phyloP scores from a whole-genome alignment of 2,329 filamentous ascomycete genomes.

The Peltaster fructicola region DNA sequence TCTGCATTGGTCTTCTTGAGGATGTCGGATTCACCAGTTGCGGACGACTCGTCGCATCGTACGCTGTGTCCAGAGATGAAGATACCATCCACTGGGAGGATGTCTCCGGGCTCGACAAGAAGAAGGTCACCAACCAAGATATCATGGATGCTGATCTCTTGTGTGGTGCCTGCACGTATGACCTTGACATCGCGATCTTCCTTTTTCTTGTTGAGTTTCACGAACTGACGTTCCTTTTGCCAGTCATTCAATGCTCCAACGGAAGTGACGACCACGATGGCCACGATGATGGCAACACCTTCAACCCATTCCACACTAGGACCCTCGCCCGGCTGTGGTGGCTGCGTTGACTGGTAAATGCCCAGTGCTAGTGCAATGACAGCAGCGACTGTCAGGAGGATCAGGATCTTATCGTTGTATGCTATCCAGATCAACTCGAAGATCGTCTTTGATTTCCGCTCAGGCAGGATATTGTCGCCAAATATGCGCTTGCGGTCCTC shows the following conservation, averaged over 20 bases:
- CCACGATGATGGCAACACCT: slow-evolving; percentile 61
- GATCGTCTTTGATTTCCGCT: slow-evolving; percentile 51
- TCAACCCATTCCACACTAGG: slow-evolving; percentile 63
- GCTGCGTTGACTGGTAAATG: slow-evolving; percentile 45
- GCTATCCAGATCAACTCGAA: slow-evolving; percentile 61
- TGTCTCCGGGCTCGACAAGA: slow-evolving; percentile 54
- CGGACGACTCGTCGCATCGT: slow-evolving; percentile 57
- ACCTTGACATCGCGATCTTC: slow-evolving; percentile 59
- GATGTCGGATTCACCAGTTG: slow-evolving; percentile 58
- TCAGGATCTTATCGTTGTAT: slow-evolving; percentile 66
- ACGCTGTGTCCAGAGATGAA: slow-evolving; percentile 50
- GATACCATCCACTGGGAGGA: slow-evolving; percentile 56
- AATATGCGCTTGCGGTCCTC: slow-evolving; percentile 52
- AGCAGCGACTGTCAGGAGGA: slow-evolving; percentile 52
- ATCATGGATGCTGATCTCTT: slow-evolving; percentile 53
- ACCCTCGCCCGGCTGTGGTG: slow-evolving; percentile 33
- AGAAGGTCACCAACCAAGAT: slow-evolving; percentile 58
- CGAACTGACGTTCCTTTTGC: slow-evolving; percentile 67
- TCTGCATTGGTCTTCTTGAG: slow-evolving; percentile 48
- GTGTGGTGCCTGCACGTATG: slow-evolving; percentile 53
- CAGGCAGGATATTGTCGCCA: slow-evolving; percentile 51
- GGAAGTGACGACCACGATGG: slow-evolving; percentile 57
- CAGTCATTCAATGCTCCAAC: slow-evolving; percentile 68
- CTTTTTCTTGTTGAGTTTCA: slow-evolving; percentile 65
- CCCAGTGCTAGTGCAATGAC: slow-evolving; percentile 58